A percentile compares a stretch with the other conserved stretches of the same genome.
Conservation (phyloP, 768 basidiomycete species). For the Lactarius tabidus region DNA sequence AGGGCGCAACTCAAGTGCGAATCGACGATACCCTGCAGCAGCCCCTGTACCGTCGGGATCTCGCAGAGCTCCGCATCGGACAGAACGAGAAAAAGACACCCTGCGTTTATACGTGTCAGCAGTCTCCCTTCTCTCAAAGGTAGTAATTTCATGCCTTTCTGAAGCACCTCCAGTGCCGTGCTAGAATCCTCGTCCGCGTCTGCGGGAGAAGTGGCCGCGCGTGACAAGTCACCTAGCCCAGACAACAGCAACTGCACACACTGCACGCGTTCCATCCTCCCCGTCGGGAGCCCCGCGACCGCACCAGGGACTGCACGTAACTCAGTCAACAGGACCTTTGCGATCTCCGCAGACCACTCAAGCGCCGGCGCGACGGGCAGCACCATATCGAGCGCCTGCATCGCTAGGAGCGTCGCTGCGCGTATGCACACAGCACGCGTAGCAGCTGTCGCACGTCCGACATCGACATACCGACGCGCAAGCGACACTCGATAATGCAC, state of each 20-base stretch:
- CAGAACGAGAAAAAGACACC: conserved; percentile 15
- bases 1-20: conserved; percentile 46
- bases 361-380: conserved; percentile 50
- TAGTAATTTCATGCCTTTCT: conserved; percentile 10
- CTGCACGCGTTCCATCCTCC: conserved; percentile 27
- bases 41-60: conserved; percentile 12
- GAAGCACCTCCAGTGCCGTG: conserved; percentile 7
- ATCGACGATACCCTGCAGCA: conserved; percentile 43
- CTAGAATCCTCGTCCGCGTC: neutral
- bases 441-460: conserved; percentile 57
- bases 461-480: conserved; percentile 62
- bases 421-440: conserved; percentile 71
- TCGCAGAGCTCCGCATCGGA: conserved; percentile 9
- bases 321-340: conserved; percentile 51
- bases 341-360: conserved; percentile 63
- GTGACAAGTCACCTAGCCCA: conserved; percentile 35
- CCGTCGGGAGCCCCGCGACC: neutral
- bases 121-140: neutral
- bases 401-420: conserved; percentile 66
- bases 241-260: conserved; percentile 7
- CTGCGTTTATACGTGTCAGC: conserved; percentile 6
- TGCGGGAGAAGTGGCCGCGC: conserved; percentile 31
- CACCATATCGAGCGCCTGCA: conserved; percentile 52
- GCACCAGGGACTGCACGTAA: conserved; percentile 36
- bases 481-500: conserved; percentile 54